A percentile compares a stretch with the other conserved stretches of the same genome.
phyloP scores from a whole-genome alignment of 192 early-diverging fungal species.

The Gamsiella multidivaricata region DNA sequence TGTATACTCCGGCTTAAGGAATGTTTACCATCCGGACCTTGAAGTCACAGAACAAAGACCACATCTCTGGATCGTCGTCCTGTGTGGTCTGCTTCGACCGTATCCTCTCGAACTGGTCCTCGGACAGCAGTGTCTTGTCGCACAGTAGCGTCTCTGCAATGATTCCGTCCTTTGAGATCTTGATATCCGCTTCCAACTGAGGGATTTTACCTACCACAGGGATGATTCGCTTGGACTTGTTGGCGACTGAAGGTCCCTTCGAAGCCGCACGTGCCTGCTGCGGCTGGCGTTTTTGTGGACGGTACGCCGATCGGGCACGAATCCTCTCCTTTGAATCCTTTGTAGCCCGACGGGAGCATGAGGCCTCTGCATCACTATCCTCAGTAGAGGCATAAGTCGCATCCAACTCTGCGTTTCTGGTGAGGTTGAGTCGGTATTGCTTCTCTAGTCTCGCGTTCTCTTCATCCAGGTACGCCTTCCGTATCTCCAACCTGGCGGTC shows the following conservation, averaged over 20 bases:
- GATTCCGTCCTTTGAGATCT: slow-evolving; percentile 22
- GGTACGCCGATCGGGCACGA: neutral
- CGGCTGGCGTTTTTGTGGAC: neutral
- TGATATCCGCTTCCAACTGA: slow-evolving; percentile 36
- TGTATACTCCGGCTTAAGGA: neutral
- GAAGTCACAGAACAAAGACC: slow-evolving; percentile 35
- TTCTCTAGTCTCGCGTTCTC: too few relatives aligned
- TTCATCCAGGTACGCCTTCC: too few relatives aligned
- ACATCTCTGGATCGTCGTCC: slow-evolving; percentile 8
- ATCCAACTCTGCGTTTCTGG: too few relatives aligned
- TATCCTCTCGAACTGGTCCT: slow-evolving; percentile 25
- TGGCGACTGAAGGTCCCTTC: neutral
- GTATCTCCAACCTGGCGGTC: too few relatives aligned
- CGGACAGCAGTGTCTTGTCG: slow-evolving; percentile 30
- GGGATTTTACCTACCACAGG: slow-evolving; percentile 4
- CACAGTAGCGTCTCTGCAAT: slow-evolving; percentile 24
- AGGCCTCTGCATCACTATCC: too few relatives aligned
- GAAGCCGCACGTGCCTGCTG: neutral
- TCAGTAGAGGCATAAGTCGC: too few relatives aligned
- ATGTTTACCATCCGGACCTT: slow-evolving; percentile 21
- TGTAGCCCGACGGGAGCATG: too few relatives aligned
- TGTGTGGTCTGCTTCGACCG: neutral
- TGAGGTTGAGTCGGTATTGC: too few relatives aligned
- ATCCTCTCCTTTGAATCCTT: neutral
- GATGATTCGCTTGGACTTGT: neutral